phyloP scores from a whole-genome alignment of 2,329 filamentous ascomycete genomes.

The Colletotrichum gigasporum region DNA sequence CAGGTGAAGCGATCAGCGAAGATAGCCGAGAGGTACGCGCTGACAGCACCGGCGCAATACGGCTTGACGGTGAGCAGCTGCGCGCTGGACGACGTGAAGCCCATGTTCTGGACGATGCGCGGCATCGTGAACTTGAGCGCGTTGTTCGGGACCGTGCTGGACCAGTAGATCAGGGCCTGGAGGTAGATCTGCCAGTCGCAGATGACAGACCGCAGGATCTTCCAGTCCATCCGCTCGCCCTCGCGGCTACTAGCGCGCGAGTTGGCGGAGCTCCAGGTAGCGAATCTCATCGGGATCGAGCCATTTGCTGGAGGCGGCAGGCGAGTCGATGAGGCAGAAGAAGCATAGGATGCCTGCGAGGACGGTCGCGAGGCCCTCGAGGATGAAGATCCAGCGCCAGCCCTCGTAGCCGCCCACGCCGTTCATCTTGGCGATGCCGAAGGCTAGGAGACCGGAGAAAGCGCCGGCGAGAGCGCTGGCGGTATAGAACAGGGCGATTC shows the following conservation, averaged over 20 bases:
- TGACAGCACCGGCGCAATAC: constrained; percentile 43
- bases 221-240: constrained; percentile 37
- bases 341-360: constrained; percentile 53
- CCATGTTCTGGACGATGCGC: constrained; percentile 49
- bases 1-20: constrained; percentile 46
- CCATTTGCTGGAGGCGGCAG: constrained; percentile 42
- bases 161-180: constrained; percentile 50
- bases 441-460: constrained; percentile 57
- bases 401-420: constrained; percentile 57
- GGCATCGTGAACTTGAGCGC: constrained; percentile 43
- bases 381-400: constrained; percentile 64
- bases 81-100: constrained; percentile 43
- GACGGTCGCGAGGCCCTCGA: constrained; percentile 40
- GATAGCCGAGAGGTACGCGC: constrained; percentile 38
- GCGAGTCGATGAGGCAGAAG: constrained; percentile 49
- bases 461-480: constrained; percentile 54
- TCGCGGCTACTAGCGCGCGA: constrained; percentile 33
- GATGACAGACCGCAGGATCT: constrained; percentile 46
- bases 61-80: constrained; percentile 45
- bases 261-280: constrained; percentile 41
- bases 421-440: constrained; percentile 57
- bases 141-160: constrained; percentile 47
- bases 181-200: constrained; percentile 56
- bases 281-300: constrained; percentile 46
- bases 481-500: constrained; percentile 46